phyloP scores from a whole-genome alignment of 202 grass and related monocot genomes.

The Schoenoplectus tabernaemontani region DNA sequence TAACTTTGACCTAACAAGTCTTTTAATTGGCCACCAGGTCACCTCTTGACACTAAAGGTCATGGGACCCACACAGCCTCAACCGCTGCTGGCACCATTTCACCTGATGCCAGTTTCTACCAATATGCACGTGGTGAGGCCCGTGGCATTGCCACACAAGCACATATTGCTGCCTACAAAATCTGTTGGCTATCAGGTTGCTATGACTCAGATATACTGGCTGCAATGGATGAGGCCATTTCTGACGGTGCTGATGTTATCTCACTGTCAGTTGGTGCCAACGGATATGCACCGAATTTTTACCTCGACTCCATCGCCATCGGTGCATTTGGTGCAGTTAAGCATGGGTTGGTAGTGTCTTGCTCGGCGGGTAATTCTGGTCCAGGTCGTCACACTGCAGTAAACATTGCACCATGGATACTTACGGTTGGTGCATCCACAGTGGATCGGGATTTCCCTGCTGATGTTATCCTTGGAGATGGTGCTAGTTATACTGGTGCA shows the following conservation, averaged over 20 bases:
- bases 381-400: constrained; percentile 41
- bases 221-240: constrained; percentile 59
- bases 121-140: constrained; percentile 52
- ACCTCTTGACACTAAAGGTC: constrained; percentile 64
- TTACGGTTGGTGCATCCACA: constrained; percentile 62
- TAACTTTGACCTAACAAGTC: not conserved
- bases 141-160: constrained; percentile 47
- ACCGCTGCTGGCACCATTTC: constrained; percentile 48
- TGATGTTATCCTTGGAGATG: constrained; percentile 57
- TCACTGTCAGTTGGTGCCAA: constrained; percentile 56
- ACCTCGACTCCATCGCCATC: constrained; percentile 51
- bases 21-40: constrained; percentile 24
- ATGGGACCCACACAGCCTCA: constrained; percentile 75
- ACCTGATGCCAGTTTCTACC: constrained; percentile 25
- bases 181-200: constrained; percentile 63
- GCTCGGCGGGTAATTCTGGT: constrained; percentile 60
- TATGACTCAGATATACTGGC: constrained; percentile 76
- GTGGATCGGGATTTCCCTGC: constrained; percentile 63
- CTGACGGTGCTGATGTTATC: constrained; percentile 60
- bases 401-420: constrained; percentile 70
- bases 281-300: constrained; percentile 31
- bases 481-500: constrained; percentile 32
- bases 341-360: constrained; percentile 48
- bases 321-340: constrained; percentile 49
- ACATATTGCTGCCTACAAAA: constrained; percentile 75